phyloP scores from a whole-genome alignment of 2,329 filamentous ascomycete genomes.

The Byssochlamys sp. region DNA sequence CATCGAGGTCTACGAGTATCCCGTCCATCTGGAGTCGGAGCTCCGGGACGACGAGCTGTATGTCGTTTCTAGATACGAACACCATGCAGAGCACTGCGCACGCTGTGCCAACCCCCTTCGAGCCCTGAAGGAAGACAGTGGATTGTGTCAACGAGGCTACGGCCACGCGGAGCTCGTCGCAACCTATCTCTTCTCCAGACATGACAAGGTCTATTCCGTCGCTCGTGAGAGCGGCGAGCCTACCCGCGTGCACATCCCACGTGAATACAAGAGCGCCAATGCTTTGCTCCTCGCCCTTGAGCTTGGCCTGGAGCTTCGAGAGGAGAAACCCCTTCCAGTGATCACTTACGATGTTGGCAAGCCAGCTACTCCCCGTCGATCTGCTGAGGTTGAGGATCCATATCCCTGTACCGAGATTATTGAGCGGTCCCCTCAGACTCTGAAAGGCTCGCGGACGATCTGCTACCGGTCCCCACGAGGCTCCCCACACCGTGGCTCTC shows the following conservation, averaged over 20 bases:
- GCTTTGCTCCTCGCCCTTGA: conserved; percentile 35
- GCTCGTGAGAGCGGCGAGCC: conserved; percentile 28
- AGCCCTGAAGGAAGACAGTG: conserved; percentile 15
- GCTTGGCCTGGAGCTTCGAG: conserved; percentile 26
- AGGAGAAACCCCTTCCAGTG: conserved; percentile 11
- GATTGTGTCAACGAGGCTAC: conserved; percentile 26
- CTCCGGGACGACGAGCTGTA: conserved; percentile 23
- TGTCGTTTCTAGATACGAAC: conserved; percentile 25
- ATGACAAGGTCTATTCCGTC: conserved; percentile 32
- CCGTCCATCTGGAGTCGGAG: conserved; percentile 6
- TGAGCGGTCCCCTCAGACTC: conserved; percentile 16
- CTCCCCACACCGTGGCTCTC: conserved; percentile 25
- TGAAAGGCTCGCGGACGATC: conserved; percentile 22
- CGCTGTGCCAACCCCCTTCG: conserved; percentile 22
- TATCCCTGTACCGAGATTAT: conserved; percentile 19
- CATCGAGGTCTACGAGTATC: conserved; percentile 3
- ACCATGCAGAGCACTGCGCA: conserved; percentile 25
- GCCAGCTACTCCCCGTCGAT: conserved; percentile 18
- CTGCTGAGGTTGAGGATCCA: conserved; percentile 3
- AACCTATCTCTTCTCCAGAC: conserved; percentile 25
- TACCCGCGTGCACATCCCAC: conserved; percentile 35
- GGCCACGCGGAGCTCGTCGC: conserved; percentile 23
- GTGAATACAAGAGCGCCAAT: conserved; percentile 23
- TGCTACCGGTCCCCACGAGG: conserved; percentile 26
- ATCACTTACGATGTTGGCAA: conserved; percentile 28